Evolutionary conservation across 192 early-diverging fungal species (phyloP), one percentile per base, ranked within the genome.

Genomic region (Rhizoclosmatium sp.): DNA sequence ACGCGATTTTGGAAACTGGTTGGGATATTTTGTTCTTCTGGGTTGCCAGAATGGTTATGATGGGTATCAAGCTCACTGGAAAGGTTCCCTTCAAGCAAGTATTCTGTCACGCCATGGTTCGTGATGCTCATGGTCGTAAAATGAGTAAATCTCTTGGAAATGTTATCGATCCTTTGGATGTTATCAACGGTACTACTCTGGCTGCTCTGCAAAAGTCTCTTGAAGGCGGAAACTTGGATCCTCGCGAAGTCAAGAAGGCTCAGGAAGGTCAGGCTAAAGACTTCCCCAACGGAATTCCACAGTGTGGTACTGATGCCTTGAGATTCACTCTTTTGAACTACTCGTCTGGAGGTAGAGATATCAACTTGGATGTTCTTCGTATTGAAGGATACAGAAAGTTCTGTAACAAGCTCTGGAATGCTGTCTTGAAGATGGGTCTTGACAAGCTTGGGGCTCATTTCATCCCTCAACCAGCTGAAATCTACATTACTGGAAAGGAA

Each of bases 401-500:
- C 92, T 99, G 97, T 86, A 99, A 98, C 91, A 99, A 99, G 91
- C 84, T 99, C 45, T 99, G 98, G 98, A 98, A 98, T 81, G 98
- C 97, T 1, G 96, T 95, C 42, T 62, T 75, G 59, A 93, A 93
- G 70, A 97, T 99, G 86, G 96, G 94, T n/a, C 80, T 96, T 62
- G 92, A 95, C 88, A 98, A 98, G 89, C 89, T 99, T 19, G 96
- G 94, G n/a, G 90, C 89, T 21, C 91, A 92, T 65, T 99, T 95
- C 84, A 89, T 88, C 79, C 96, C 96, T 2, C 80, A 72, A 41
- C 78, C 70, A 10, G 45, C 75, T 54, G 75, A 77, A n/a, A 68
- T 77, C 7, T 82, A 69, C 49, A 65, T 91, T 44, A 92, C 93
- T 59, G 95, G 95, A n/a, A 86, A 87, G 51, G 95, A 95, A 83